Conservation (phyloP, 2,329 filamentous ascomycete genomes). For the Curvularia verruculosa region DNA sequence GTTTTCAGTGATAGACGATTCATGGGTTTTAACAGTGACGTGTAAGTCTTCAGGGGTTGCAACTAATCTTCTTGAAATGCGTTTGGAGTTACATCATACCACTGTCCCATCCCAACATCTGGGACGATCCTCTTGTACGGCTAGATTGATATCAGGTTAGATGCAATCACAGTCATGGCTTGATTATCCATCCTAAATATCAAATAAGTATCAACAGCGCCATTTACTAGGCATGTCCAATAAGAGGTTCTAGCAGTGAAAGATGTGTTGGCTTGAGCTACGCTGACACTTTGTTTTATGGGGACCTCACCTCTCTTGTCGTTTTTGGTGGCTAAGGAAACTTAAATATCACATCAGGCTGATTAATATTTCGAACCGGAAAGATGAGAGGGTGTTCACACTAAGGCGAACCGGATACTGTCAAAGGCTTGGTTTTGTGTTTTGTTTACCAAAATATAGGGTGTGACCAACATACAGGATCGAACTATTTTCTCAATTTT, state of each 20-base stretch:
- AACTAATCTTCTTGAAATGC: not conserved
- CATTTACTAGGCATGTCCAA: conserved; percentile 52
- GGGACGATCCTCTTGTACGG: conserved; percentile 51
- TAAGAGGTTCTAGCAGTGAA: conserved; percentile 52
- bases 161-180: conserved; percentile 51
- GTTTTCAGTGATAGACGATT: conserved; percentile 35
- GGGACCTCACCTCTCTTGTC: no score
- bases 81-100: conserved; percentile 36
- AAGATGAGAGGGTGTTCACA: no score
- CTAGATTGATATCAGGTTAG: conserved; percentile 52
- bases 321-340: no score
- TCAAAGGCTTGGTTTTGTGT: no score
- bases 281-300: no score
- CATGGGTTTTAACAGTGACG: conserved; percentile 43
- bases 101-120: conserved; percentile 51
- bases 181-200: conserved; percentile 55
- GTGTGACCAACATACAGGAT: no score
- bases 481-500: no score
- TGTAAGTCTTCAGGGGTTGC: not conserved
- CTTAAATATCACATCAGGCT: no score
- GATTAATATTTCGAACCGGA: no score
- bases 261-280: conserved; percentile 34
- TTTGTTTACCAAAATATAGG: no score
- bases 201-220: conserved; percentile 49
- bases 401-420: no score